Evolutionary conservation across 2,329 filamentous ascomycete genomes (phyloP).

Genomic region (Cordyceps tenuipes): DNA sequence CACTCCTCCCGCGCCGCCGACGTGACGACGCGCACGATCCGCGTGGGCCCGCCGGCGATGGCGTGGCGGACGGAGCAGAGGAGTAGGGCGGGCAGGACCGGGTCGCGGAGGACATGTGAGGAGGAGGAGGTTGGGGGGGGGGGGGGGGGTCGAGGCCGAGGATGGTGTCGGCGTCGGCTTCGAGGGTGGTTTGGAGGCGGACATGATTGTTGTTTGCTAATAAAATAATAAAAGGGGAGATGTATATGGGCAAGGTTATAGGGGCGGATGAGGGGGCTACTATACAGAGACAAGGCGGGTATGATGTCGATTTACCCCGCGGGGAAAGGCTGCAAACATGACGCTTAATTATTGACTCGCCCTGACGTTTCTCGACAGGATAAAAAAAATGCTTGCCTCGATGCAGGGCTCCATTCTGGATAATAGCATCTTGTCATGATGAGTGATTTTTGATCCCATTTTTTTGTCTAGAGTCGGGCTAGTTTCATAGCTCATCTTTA

Average conservation of each 20-base stretch:
- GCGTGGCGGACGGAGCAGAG: neutral
- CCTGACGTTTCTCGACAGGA: neutral
- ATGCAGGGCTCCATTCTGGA: neutral
- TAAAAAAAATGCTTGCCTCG: neutral
- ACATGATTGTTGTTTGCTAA: neutral
- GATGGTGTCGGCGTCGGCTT: conserved; percentile 10
- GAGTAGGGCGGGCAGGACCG: neutral
- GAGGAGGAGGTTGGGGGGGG: neutral
- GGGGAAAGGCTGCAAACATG: neutral
- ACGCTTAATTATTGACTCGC: neutral
- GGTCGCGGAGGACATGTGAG: neutral
- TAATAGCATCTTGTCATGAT: neutral
- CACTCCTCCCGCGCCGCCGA: neutral
- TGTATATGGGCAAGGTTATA: neutral
- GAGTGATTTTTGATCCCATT: neutral
- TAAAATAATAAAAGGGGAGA: too few relatives aligned
- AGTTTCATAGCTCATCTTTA: neutral
- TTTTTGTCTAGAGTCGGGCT: neutral
- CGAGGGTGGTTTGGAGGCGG: neutral
- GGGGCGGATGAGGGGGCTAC: too few relatives aligned
- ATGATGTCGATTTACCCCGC: neutral
- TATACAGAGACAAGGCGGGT: too few relatives aligned
- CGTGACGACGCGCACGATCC: neutral
- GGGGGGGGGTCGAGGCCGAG: conserved; percentile 9
- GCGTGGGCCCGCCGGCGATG: neutral